These are phyloP conservation scores for Mortierella hygrophila DNA, from an alignment of 192 early-diverging fungal genomes.

Conservation along the genomic window DNA sequence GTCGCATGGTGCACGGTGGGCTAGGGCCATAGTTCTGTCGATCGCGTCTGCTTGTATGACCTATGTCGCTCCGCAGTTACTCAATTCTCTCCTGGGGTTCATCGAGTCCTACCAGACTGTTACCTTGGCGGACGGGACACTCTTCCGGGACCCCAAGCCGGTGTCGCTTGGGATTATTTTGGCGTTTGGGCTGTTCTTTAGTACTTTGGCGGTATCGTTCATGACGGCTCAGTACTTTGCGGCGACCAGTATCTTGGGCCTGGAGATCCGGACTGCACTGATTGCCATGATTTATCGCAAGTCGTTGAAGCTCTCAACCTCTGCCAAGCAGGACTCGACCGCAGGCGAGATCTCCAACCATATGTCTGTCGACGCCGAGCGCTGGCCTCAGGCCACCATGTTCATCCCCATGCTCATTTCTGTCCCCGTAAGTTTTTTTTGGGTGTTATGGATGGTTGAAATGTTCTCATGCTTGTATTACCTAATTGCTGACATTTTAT, in stretches of 20 bases:
- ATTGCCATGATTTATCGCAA: conserved; percentile 40
- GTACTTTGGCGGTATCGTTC: neutral
- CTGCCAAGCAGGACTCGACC: conserved; percentile 10
- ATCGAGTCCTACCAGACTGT: conserved; percentile 33
- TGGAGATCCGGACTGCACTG: conserved; percentile 21
- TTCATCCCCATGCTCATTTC: conserved; percentile 11
- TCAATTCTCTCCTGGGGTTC: conserved; percentile 42
- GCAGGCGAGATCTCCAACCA: conserved; percentile 45
- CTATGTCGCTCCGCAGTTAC: conserved; percentile 37
- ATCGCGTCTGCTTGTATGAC: conserved; percentile 28
- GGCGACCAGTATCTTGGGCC: neutral
- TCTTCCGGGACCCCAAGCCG: conserved; percentile 5
- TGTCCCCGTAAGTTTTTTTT: conserved; percentile 9
- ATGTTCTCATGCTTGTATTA: neutral
- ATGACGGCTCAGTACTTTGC: conserved; percentile 1
- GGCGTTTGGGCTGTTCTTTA: conserved; percentile 7
- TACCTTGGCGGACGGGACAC: too few relatives aligned
- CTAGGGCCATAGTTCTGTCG: conserved; percentile 24
- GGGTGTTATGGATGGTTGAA: neutral
- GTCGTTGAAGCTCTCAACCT: conserved; percentile 20
- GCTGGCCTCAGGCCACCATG: neutral
- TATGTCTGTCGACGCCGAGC: conserved; percentile 44
- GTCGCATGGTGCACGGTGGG: conserved; percentile 24
- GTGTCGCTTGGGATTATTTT: conserved; percentile 1
- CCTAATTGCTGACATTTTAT: neutral